Percentiles rank a stretch among this genome's conserved stretches.
phyloP scores from a whole-genome alignment of 2,329 filamentous ascomycete species.

The Aureobasidium vineae region DNA sequence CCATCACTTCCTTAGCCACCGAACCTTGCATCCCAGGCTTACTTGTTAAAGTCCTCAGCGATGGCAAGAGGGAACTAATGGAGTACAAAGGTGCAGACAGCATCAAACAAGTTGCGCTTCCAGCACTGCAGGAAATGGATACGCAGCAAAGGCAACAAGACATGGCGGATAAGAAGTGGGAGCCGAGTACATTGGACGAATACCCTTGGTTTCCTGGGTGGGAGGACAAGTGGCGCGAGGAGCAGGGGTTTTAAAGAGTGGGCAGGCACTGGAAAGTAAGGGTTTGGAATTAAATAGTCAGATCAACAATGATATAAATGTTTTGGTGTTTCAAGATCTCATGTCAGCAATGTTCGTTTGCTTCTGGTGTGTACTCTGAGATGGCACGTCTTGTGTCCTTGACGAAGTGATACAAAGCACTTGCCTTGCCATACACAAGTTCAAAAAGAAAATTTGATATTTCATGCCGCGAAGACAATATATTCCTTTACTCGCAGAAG shows the following conservation, averaged over 20 bases:
- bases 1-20: slow-evolving; percentile 64
- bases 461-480: too few relatives aligned
- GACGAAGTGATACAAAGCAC: too few relatives aligned
- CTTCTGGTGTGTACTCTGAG: too few relatives aligned
- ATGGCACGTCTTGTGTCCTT: too few relatives aligned
- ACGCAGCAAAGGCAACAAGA: slow-evolving; percentile 65
- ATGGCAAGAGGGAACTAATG: slow-evolving; percentile 69
- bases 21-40: slow-evolving; percentile 73
- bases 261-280: too few relatives aligned
- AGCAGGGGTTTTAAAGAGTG: background rate
- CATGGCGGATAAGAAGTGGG: slow-evolving; percentile 61
- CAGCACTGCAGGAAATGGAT: slow-evolving; percentile 62
- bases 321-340: too few relatives aligned
- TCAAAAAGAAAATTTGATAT: too few relatives aligned
- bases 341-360: too few relatives aligned
- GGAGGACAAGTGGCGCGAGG: slow-evolving; percentile 65
- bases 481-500: too few relatives aligned
- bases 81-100: slow-evolving; percentile 79
- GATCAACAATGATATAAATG: too few relatives aligned
- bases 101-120: slow-evolving; percentile 65
- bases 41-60: slow-evolving; percentile 59
- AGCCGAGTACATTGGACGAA: slow-evolving; percentile 67
- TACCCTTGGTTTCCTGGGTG: slow-evolving; percentile 74
- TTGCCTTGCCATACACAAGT: too few relatives aligned
- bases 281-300: too few relatives aligned